Percentiles rank a stretch among this genome's conserved stretches.
Evolutionary conservation across 2,329 filamentous ascomycete genomes (phyloP).

Genomic region (Trichothecium sympodiale): DNA sequence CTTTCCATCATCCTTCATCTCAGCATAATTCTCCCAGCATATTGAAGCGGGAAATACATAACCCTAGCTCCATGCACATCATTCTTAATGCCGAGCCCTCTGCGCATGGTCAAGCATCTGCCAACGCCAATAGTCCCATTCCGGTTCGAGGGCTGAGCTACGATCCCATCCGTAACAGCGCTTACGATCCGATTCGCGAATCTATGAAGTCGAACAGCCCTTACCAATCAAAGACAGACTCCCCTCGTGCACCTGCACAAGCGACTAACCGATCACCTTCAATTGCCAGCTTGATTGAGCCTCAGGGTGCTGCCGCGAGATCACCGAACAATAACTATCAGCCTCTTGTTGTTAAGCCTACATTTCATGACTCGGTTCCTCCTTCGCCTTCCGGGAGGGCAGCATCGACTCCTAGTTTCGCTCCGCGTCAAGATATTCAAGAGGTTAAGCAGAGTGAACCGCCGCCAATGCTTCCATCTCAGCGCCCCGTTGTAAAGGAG

Average conservation of each 20-base stretch:
- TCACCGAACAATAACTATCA: constrained; percentile 18
- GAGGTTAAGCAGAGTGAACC: constrained; percentile 28
- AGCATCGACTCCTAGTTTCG: constrained; percentile 22
- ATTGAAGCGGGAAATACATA: constrained; percentile 38
- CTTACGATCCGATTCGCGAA: constrained; percentile 52
- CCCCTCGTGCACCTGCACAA: constrained; percentile 32
- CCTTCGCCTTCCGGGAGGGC: constrained; percentile 28
- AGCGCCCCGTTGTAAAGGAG: constrained; percentile 22
- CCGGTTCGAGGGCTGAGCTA: constrained; percentile 65
- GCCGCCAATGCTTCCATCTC: constrained; percentile 19
- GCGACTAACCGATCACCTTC: constrained; percentile 55
- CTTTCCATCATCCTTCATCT: background rate
- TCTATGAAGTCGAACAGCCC: constrained; percentile 46
- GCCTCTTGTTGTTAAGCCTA: constrained; percentile 13
- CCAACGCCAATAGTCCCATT: constrained; percentile 30
- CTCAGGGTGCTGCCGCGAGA: constrained; percentile 18
- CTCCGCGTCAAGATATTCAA: constrained; percentile 15
- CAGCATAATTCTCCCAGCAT: constrained; percentile 27
- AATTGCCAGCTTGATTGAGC: constrained; percentile 79
- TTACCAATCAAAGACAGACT: constrained; percentile 29
- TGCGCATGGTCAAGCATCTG: constrained; percentile 29
- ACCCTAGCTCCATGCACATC: constrained; percentile 40
- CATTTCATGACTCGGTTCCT: constrained; percentile 23
- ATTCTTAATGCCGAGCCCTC: constrained; percentile 44
- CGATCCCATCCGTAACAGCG: constrained; percentile 71